These are phyloP conservation scores for Botryosphaeria agaves DNA, from an alignment of 2,329 filamentous ascomycete species.

Conservation along the genomic window DNA sequence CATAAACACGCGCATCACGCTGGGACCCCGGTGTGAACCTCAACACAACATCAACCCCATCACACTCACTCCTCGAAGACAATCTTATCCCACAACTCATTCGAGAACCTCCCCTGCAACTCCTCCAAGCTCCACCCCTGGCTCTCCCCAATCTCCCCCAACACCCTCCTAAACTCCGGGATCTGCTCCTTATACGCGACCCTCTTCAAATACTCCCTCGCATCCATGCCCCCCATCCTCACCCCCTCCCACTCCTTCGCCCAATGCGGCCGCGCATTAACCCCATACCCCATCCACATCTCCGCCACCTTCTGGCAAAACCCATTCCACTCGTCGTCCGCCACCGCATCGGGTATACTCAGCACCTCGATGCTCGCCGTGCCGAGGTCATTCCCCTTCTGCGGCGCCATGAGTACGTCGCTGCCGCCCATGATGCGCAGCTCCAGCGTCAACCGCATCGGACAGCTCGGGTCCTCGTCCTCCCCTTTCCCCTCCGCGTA, in stretches of 20 bases:
- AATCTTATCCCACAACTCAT: slow-evolving; percentile 20
- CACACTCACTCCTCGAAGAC: slow-evolving; percentile 5
- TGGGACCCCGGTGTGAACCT: too few species aligned
- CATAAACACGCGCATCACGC: too few species aligned
- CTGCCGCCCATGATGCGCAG: slow-evolving; percentile 27
- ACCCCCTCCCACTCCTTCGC: slow-evolving; percentile 27
- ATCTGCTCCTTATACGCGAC: slow-evolving; percentile 23
- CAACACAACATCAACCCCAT: background rate
- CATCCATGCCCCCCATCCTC: slow-evolving; percentile 14
- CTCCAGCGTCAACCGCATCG: slow-evolving; percentile 27
- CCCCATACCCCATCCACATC: slow-evolving; percentile 22
- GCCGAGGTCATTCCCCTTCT: slow-evolving; percentile 22
- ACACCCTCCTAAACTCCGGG: slow-evolving; percentile 15
- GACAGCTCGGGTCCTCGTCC: slow-evolving; percentile 6
- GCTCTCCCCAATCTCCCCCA: slow-evolving; percentile 18
- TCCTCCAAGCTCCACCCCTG: slow-evolving; percentile 24
- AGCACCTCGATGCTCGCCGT: slow-evolving; percentile 27
- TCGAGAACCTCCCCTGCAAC: slow-evolving; percentile 22
- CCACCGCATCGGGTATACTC: slow-evolving; percentile 21
- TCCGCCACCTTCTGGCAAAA: slow-evolving; percentile 25
- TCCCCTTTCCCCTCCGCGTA: slow-evolving; percentile 10
- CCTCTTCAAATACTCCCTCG: slow-evolving; percentile 17
- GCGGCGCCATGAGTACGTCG: slow-evolving; percentile 27
- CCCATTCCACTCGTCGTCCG: slow-evolving; percentile 20
- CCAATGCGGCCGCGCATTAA: slow-evolving; percentile 26